Percentiles rank a stretch among this genome's conserved stretches.
Conservation (phyloP, 2,329 filamentous ascomycete genomes). For the Pyrenochaeta sp. region DNA sequence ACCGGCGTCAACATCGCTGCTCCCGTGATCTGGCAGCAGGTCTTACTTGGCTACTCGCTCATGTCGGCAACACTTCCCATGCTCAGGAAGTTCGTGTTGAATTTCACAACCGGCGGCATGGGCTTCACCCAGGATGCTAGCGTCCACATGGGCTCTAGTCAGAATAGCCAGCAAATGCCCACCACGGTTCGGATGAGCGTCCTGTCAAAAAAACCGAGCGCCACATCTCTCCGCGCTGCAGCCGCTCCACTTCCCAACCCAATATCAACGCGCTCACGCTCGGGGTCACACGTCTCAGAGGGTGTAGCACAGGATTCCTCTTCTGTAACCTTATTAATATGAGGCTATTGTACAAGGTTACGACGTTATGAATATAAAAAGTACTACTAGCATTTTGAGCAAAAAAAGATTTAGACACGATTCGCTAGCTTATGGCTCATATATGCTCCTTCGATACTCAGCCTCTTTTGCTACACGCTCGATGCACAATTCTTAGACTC, state of each 20-base stretch:
- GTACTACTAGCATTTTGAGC: too few relatives aligned
- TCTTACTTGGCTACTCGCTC: neutral
- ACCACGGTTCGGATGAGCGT: conserved; percentile 1
- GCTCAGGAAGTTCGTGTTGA: neutral
- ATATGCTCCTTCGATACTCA: too few relatives aligned
- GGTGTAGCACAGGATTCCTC: conserved; percentile 1
- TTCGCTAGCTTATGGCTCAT: too few relatives aligned
- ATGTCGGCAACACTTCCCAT: neutral
- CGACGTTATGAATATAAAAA: neutral
- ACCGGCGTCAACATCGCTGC: neutral
- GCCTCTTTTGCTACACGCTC: too few relatives aligned
- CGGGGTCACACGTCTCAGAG: conserved; percentile 1
- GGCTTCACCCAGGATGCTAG: neutral
- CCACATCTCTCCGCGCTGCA: neutral
- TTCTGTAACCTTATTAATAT: conserved; percentile 3
- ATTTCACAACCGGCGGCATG: neutral
- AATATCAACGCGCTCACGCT: conserved; percentile 1
- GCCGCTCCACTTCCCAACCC: neutral
- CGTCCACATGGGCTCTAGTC: conserved; percentile 1
- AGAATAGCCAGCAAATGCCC: conserved; percentile 1
- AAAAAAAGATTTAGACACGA: too few relatives aligned
- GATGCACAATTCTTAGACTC: too few relatives aligned
- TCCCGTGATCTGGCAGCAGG: neutral
- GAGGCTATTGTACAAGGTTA: neutral
- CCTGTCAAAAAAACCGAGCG: conserved; percentile 1